Evolutionary conservation across 73 alveolate genomes (phyloP).

Genomic region (Effrenium voratum): DNA sequence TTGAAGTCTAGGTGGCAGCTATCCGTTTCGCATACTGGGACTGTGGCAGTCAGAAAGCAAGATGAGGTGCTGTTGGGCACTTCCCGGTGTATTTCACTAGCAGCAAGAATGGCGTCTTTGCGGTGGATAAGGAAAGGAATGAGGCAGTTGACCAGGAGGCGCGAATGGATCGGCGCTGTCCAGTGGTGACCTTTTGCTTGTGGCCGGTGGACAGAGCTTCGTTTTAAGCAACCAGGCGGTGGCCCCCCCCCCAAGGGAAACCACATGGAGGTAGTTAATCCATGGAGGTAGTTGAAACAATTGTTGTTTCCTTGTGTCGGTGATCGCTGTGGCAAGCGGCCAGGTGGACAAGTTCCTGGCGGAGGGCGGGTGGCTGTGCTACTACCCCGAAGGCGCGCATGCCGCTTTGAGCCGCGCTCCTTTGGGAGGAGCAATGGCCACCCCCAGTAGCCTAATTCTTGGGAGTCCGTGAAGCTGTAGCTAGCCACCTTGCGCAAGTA

Average conservation of each 20-base stretch:
- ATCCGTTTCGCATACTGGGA: too few relatives aligned
- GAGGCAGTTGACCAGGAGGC: slow-evolving; percentile 56
- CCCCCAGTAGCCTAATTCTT: too few relatives aligned
- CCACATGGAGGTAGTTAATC: neutral
- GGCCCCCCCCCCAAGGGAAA: neutral
- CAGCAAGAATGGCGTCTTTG: slow-evolving; percentile 49
- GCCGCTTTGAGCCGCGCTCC: neutral
- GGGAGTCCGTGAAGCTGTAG: too few relatives aligned
- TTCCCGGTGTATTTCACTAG: slow-evolving; percentile 87
- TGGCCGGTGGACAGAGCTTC: neutral
- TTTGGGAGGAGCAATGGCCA: too few relatives aligned
- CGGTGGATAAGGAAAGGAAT: slow-evolving; percentile 85
- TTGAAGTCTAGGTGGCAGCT: too few relatives aligned
- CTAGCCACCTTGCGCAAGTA: too few relatives aligned
- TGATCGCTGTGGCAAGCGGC: neutral
- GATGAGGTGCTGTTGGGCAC: slow-evolving; percentile 78
- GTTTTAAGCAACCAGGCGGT: neutral
- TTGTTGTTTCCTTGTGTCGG: neutral
- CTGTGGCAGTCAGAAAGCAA: too few relatives aligned
- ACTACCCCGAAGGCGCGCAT: slow-evolving; percentile 60
- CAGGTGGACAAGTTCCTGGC: slow-evolving; percentile 74
- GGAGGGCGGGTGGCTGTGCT: slow-evolving; percentile 86
- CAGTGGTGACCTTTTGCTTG: neutral
- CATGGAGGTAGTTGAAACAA: neutral
- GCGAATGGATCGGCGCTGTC: neutral